Evolutionary conservation across 1,284 basidiomycete genomes (phyloP), one percentile per base, ranked within the genome.

Genomic region (Puccinia sorghi): DNA sequence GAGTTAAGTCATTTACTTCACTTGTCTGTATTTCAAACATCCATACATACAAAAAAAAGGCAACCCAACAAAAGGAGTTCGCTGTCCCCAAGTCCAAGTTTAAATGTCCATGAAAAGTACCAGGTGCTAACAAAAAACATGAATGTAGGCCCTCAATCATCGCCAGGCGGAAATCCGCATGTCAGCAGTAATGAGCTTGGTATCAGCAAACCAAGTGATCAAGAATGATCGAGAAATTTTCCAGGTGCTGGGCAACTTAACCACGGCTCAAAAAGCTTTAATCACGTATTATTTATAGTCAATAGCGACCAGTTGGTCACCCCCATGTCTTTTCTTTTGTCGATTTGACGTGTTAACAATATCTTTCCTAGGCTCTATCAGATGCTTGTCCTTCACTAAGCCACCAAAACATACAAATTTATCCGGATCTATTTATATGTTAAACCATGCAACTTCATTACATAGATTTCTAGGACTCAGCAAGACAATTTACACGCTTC

Each of bases 211-310:
- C 63, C 25, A 48, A 39, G 72, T 81, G 8, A 56, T 81, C 13
- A 79, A 81, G 61, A 75, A 82, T 46, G 81, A 80, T 17, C 72
- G 54, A 46, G 37, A 57, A 56, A 70, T 82, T 1, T 81, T 82
- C 27, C 64, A 50, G n/a, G 56, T 82, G 22, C 48, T 82, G 15
- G 81, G 67, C 6, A 73, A 76, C 25, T 71, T 82, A n/a, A 73
- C 69, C 13, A 80, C 78, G 41, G 57, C 80, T n/a, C 81, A 82
- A 71, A 77, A 80, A 63, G 73, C 80, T 17, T 75, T 82, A 20
- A 79, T 81, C 27, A 82, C 81, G 22, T 82, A 82, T 74, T 73
- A 80, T 63, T 78, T 82, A 48, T 32, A 57, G 66, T 56, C 74
- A 61, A 61, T 61, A 61, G 32, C 57, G 12, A 13, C 1, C 25